A percentile compares a stretch with the other conserved stretches of the same genome.
Evolutionary conservation across 768 basidiomycete species (phyloP).

Genomic region (Amanita pseudoporphyria): DNA sequence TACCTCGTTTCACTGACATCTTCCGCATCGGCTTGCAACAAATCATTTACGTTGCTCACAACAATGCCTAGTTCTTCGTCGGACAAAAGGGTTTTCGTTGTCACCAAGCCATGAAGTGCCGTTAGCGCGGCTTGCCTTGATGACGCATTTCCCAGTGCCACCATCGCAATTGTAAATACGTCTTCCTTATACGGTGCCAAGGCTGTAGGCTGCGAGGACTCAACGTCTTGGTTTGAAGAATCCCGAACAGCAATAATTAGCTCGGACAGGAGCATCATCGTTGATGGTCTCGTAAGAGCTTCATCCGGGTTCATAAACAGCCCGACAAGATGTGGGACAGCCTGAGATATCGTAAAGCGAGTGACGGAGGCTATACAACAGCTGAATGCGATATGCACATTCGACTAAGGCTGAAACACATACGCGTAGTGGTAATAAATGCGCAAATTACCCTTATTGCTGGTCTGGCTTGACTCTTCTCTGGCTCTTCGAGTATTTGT

Average conservation of each 20-base stretch:
- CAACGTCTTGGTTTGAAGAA: slow-evolving; percentile 19
- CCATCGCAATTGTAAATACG: slow-evolving; percentile 53
- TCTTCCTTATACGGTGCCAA: slow-evolving; percentile 67
- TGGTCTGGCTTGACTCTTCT: slow-evolving; percentile 86
- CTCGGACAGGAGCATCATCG: slow-evolving; percentile 59
- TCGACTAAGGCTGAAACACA: slow-evolving; percentile 1
- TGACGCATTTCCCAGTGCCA: slow-evolving; percentile 42
- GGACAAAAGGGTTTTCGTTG: slow-evolving; percentile 50
- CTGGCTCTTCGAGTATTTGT: slow-evolving; percentile 74
- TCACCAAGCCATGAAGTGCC: slow-evolving; percentile 57
- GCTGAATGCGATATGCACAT: background rate
- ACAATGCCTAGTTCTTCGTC: slow-evolving; percentile 72
- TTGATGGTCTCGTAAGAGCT: slow-evolving; percentile 51
- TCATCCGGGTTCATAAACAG: slow-evolving; percentile 71
- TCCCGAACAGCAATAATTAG: slow-evolving; percentile 46
- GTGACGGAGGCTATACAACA: slow-evolving; percentile 51
- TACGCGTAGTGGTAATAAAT: slow-evolving; percentile 72
- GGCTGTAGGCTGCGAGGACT: slow-evolving; percentile 14
- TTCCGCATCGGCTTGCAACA: slow-evolving; percentile 42
- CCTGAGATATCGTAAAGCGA: slow-evolving; percentile 55
- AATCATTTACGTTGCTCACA: slow-evolving; percentile 66
- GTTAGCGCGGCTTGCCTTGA: slow-evolving; percentile 53
- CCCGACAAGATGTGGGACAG: slow-evolving; percentile 65
- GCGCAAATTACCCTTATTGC: slow-evolving; percentile 79
- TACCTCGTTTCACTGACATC: slow-evolving; percentile 51